A percentile compares a stretch with the other conserved stretches of the same genome.
These are phyloP conservation scores for Monosporascus sp. DNA, from an alignment of 2,329 filamentous ascomycete species.

Conservation along the genomic window DNA sequence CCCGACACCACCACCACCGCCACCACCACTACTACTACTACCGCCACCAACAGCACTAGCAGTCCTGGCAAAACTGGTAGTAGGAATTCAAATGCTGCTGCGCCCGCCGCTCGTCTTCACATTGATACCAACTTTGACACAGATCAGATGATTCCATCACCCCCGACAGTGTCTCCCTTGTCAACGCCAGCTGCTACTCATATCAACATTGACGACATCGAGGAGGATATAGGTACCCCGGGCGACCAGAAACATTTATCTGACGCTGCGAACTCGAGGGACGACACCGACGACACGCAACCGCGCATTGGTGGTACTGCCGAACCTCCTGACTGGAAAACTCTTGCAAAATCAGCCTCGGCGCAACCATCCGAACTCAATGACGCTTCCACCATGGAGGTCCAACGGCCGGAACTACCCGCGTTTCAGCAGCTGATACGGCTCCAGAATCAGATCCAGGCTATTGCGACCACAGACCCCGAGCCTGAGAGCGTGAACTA, in stretches of 20 bases:
- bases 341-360: neutral
- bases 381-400: neutral
- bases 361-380: neutral
- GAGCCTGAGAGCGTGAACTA: slow-evolving; percentile 19
- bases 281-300: neutral
- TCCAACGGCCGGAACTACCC: neutral
- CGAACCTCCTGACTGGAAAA: neutral
- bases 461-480: slow-evolving; percentile 28
- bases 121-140: slow-evolving; percentile 7
- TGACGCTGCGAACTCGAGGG: neutral
- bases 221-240: slow-evolving; percentile 18
- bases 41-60: neutral
- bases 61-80: slow-evolving; percentile 4
- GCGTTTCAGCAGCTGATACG: neutral
- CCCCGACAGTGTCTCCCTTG: slow-evolving; percentile 29
- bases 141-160: slow-evolving; percentile 23
- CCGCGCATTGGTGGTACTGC: neutral
- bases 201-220: slow-evolving; percentile 23
- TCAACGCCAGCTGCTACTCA: slow-evolving; percentile 29
- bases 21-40: neutral
- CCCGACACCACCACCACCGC: slow-evolving; percentile 2
- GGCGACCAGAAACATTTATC: neutral
- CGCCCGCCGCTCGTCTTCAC: neutral
- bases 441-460: slow-evolving; percentile 18
- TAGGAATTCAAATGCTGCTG: neutral